Conservation (phyloP, 331 rosid genomes). For the Phaseolus coccineus region DNA sequence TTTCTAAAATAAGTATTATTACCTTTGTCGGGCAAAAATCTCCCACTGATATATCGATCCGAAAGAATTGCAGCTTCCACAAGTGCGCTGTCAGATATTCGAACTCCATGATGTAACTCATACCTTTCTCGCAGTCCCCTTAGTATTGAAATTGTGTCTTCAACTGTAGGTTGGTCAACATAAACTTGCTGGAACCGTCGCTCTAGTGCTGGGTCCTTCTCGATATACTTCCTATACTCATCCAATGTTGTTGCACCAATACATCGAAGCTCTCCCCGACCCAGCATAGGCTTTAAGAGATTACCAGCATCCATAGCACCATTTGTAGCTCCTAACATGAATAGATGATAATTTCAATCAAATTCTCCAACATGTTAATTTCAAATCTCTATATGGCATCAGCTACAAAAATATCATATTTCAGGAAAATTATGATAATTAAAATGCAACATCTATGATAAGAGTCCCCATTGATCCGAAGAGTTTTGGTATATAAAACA, state of each 20-base stretch:
- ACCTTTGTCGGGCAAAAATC: slow-evolving; percentile 98
- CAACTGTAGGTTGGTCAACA: slow-evolving; percentile 90
- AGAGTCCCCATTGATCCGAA: slow-evolving; percentile 2
- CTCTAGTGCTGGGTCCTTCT: slow-evolving; percentile 92
- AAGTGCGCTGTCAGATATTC: slow-evolving; percentile 89
- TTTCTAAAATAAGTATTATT: slow-evolving; percentile 16
- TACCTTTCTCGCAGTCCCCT: slow-evolving; percentile 92
- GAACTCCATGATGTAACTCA: slow-evolving; percentile 93
- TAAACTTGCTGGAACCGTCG: slow-evolving; percentile 96
- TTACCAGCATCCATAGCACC: slow-evolving; percentile 99
- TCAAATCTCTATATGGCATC: slow-evolving; percentile 12
- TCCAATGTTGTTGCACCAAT: slow-evolving; percentile 93
- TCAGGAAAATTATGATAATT: neutral
- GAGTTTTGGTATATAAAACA: neutral
- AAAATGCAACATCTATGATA: slow-evolving; percentile 3
- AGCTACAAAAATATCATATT: slow-evolving; percentile 2
- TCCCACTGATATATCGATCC: slow-evolving; percentile 89
- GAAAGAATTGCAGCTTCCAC: slow-evolving; percentile 93
- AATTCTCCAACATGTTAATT: slow-evolving; percentile 24
- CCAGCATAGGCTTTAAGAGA: slow-evolving; percentile 97
- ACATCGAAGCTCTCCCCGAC: slow-evolving; percentile 91
- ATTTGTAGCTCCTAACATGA: slow-evolving; percentile 76
- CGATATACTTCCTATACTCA: slow-evolving; percentile 86
- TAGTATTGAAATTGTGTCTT: slow-evolving; percentile 83
- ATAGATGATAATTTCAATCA: slow-evolving; percentile 27